Evolutionary conservation across 2,329 filamentous ascomycete species (phyloP).

Genomic region (Coleophoma crateriformis): DNA sequence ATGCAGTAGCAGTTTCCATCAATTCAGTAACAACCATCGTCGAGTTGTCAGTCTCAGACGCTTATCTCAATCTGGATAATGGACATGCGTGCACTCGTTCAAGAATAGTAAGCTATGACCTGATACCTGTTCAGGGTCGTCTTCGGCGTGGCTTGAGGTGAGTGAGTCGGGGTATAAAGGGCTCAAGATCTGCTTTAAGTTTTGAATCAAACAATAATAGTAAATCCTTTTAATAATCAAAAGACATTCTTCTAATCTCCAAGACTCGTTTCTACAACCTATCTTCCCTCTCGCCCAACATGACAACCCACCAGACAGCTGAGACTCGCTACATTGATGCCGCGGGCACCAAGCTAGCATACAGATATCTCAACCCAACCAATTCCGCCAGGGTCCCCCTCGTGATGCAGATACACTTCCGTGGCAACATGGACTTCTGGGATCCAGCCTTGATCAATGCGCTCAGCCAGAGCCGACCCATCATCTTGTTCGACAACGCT

Average conservation of each 20-base stretch:
- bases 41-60: too few species aligned
- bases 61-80: too few species aligned
- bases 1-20: too few species aligned
- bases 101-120: too few species aligned
- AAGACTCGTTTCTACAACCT: neutral
- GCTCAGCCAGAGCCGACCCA: constrained; percentile 21
- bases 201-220: too few species aligned
- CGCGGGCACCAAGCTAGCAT: constrained; percentile 17
- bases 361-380: constrained; percentile 1
- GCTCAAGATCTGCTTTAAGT: too few species aligned
- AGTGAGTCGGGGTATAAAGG: too few species aligned
- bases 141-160: too few species aligned
- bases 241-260: neutral
- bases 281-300: neutral
- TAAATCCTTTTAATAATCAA: neutral
- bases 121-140: too few species aligned
- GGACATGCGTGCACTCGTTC: too few species aligned
- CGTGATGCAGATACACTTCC: constrained; percentile 21
- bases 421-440: constrained; percentile 23
- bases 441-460: constrained; percentile 27
- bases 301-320: constrained; percentile 19
- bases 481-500: constrained; percentile 31
- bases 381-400: constrained; percentile 8
- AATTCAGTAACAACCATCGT: too few species aligned
- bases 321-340: constrained; percentile 13